Base-by-base conservation (phyloP, 2,329 filamentous ascomycete genomes). In the Hirsutella minnesotensis region DNA sequence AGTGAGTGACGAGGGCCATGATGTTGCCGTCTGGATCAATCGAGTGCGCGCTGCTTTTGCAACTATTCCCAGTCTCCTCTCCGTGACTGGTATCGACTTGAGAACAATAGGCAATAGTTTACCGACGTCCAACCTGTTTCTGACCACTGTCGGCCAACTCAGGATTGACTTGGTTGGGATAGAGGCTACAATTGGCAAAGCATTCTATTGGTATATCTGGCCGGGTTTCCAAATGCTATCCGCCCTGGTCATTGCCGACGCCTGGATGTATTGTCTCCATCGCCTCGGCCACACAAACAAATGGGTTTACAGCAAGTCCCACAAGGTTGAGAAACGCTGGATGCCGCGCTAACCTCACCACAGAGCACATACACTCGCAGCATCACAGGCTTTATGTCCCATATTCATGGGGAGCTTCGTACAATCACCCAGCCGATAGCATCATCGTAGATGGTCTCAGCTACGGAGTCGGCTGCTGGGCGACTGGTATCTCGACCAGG, bases 231-330 rank as follows among this genome's bases (percentile, higher is more conserved):
- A 40, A 13, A 21, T 40, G 10, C 3, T 34, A 2, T 3, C 27
- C 12, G 29, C 39, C 19, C 18, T 40, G 18, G 29, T 40, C n/a
- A 15, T 34, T n/a, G 39, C 39, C 39, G 39, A 40, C 22, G 29
- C 19, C 19, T 40, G 9, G 8, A 40, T 40, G 39, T 40, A 34
- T 13, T 22, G n/a, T 18, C 27, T 40, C n/a, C 39, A 40, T 24
- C 39, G 39, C 29, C 29, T 40, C 16, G 39, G 29, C 13, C 39
- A 40, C 22, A 40, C 39, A n/a, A 40, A 40, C 39, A 34, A 33
- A 18, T 40, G 39, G 39, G 21, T 40, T 16, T 40, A 40, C n/a
- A 40, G 39, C 27, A 22, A 33, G 39, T 9, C 18, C 5, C 29
- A 24, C 29, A 15, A 16, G 15, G 9, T 4, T 12, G 3, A 19